A percentile compares a stretch with the other conserved stretches of the same genome.
Conservation (phyloP, 2,329 filamentous ascomycete species). For the Mariannaea sp. region DNA sequence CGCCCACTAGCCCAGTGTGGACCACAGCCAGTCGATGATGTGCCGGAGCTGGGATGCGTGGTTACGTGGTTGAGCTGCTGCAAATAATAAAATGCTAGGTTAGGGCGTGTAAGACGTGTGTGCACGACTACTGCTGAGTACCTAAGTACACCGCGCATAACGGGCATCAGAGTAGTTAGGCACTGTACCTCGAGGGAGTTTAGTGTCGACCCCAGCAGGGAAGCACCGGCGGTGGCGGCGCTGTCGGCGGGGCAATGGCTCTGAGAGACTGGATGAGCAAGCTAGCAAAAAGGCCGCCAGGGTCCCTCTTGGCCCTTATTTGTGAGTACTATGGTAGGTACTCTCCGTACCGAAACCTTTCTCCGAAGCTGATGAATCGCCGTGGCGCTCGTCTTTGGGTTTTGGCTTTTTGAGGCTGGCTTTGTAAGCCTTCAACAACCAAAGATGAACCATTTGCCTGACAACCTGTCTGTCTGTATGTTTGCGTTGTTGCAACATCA, state of each 20-base stretch:
- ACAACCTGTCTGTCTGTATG: too few species aligned
- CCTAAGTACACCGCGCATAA: too few species aligned
- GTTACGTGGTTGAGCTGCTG: background rate
- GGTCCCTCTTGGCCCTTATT: constrained; percentile 2
- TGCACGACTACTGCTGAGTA: too few species aligned
- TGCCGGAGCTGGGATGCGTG: background rate
- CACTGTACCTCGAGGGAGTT: background rate
- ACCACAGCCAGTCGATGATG: background rate
- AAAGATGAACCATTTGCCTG: background rate
- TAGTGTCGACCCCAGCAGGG: constrained; percentile 7
- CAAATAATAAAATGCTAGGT: background rate
- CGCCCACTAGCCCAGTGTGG: too few species aligned
- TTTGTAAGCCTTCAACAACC: background rate
- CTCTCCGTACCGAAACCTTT: constrained; percentile 11
- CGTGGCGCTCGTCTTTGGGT: background rate
- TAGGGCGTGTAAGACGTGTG: background rate
- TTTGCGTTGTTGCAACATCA: too few species aligned
- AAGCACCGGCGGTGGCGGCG: constrained; percentile 14
- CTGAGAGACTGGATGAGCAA: too few species aligned
- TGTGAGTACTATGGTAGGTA: too few species aligned
- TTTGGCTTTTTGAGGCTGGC: background rate
- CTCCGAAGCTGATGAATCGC: constrained; percentile 4
- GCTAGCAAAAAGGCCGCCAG: too few species aligned
- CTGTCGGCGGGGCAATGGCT: constrained; percentile 5
- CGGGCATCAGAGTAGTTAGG: too few species aligned